These are phyloP conservation scores for Xerocomus spinulosus DNA, from an alignment of 768 basidiomycete genomes.

Conservation along the genomic window DNA sequence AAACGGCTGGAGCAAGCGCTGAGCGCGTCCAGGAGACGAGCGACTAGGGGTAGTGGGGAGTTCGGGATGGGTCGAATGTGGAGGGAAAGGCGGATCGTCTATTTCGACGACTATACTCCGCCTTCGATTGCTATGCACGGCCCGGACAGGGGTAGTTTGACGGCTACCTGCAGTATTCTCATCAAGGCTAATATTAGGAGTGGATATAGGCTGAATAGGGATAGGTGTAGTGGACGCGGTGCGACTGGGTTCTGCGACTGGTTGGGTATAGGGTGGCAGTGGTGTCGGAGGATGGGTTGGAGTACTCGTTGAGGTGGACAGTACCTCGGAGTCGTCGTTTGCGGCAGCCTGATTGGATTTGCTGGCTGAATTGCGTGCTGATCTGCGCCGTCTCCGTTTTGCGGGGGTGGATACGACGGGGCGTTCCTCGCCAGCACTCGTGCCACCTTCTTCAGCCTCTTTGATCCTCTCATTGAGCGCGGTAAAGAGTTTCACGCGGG, in stretches of 20 bases:
- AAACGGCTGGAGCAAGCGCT: constrained; percentile 46
- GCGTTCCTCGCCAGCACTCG: constrained; percentile 55
- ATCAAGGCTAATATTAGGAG: constrained; percentile 27
- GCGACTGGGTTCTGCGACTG: constrained; percentile 21
- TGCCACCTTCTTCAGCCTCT: constrained; percentile 60
- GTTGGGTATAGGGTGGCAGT: constrained; percentile 39
- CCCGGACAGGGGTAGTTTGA: constrained; percentile 32
- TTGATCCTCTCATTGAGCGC: constrained; percentile 55
- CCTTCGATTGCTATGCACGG: constrained; percentile 39
- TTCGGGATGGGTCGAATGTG: constrained; percentile 35
- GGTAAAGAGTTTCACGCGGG: constrained; percentile 62
- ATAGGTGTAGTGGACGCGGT: constrained; percentile 30
- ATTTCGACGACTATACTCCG: constrained; percentile 68
- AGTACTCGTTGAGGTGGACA: constrained; percentile 49
- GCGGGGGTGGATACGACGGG: constrained; percentile 39
- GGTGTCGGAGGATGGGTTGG: constrained; percentile 53
- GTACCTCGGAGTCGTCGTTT: constrained; percentile 43
- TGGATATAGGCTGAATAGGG: constrained; percentile 24
- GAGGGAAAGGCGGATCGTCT: constrained; percentile 49
- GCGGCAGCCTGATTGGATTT: constrained; percentile 38
- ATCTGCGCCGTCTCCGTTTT: constrained; percentile 56
- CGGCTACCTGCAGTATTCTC: constrained; percentile 29
- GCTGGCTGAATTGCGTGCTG: constrained; percentile 35
- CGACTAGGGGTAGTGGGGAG: constrained; percentile 43
- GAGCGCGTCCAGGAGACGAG: constrained; percentile 25